These are phyloP conservation scores for Fusarium humuli DNA, from an alignment of 2,329 filamentous ascomycete genomes.

Conservation along the genomic window DNA sequence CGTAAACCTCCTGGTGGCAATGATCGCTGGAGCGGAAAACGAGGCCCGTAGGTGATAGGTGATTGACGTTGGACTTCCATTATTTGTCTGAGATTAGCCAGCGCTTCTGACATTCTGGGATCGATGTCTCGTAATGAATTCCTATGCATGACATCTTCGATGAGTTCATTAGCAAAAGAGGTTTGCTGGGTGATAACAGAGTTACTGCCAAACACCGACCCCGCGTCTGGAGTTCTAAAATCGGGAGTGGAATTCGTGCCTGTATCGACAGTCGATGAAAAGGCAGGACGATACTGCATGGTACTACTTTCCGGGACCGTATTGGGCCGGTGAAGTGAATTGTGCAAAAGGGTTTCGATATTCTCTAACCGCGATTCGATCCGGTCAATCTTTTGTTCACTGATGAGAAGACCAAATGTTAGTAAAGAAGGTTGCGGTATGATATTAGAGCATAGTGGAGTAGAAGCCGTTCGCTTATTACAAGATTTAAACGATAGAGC, in stretches of 20 bases:
- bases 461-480: no score
- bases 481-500: not conserved
- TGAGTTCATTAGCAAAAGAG: conserved; percentile 65
- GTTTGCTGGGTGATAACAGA: conserved; percentile 63
- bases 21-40: conserved; percentile 59
- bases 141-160: conserved; percentile 63
- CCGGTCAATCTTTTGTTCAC: conserved; percentile 65
- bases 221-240: conserved; percentile 55
- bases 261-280: conserved; percentile 25
- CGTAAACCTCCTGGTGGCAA: conserved; percentile 59
- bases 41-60: conserved; percentile 56
- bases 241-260: conserved; percentile 48
- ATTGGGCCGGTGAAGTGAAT: conserved; percentile 48
- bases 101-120: conserved; percentile 64
- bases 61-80: conserved; percentile 62
- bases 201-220: conserved; percentile 59
- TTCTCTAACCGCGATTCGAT: conserved; percentile 59
- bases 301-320: conserved; percentile 40
- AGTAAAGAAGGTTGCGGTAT: not conserved
- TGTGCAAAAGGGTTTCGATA: conserved; percentile 58
- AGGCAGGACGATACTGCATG: conserved; percentile 40
- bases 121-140: conserved; percentile 59
- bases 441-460: no score
- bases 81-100: conserved; percentile 65
- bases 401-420: conserved; percentile 40